Evolutionary conservation across 1,284 basidiomycete species (phyloP).

Genomic region (Melampsora abietis-canadensis): DNA sequence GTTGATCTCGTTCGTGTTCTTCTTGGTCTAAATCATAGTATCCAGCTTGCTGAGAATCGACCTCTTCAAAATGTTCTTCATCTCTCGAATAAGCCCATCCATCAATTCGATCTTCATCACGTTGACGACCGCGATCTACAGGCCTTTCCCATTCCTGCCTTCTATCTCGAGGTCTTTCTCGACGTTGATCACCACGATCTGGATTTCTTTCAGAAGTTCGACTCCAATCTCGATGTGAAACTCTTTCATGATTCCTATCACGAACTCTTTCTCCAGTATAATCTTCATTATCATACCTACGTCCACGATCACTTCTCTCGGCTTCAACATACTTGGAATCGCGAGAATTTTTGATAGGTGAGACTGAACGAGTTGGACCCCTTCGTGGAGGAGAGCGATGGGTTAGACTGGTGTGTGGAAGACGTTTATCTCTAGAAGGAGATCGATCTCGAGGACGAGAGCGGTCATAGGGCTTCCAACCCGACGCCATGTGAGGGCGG

Average conservation of each 20-base stretch:
- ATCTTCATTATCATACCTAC: conserved; percentile 13
- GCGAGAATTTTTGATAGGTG: conserved; percentile 6
- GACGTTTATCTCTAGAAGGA: conserved; percentile 15
- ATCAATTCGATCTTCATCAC: conserved; percentile 12
- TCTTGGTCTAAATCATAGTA: conserved; percentile 12
- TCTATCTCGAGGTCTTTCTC: conserved; percentile 22
- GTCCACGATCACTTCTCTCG: conserved; percentile 9
- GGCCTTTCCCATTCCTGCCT: background rate
- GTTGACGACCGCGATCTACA: background rate
- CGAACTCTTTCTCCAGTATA: conserved; percentile 8
- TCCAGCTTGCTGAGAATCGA: conserved; percentile 9
- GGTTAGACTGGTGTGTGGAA: background rate
- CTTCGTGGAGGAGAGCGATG: conserved; percentile 7
- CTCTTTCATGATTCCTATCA: conserved; percentile 15
- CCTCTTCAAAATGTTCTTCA: conserved; percentile 5
- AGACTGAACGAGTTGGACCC: conserved; percentile 19
- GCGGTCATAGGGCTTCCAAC: conserved; percentile 5
- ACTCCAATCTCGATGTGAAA: conserved; percentile 11
- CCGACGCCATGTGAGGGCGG: background rate
- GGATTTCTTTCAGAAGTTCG: conserved; percentile 11
- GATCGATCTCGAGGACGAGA: conserved; percentile 30
- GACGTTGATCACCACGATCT: conserved; percentile 16
- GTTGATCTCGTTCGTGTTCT: conserved; percentile 19
- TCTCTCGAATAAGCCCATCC: conserved; percentile 7
- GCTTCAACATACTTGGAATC: conserved; percentile 3